Base-by-base conservation (phyloP, 1,284 basidiomycete species). In the Ceratobasidium sp. region DNA sequence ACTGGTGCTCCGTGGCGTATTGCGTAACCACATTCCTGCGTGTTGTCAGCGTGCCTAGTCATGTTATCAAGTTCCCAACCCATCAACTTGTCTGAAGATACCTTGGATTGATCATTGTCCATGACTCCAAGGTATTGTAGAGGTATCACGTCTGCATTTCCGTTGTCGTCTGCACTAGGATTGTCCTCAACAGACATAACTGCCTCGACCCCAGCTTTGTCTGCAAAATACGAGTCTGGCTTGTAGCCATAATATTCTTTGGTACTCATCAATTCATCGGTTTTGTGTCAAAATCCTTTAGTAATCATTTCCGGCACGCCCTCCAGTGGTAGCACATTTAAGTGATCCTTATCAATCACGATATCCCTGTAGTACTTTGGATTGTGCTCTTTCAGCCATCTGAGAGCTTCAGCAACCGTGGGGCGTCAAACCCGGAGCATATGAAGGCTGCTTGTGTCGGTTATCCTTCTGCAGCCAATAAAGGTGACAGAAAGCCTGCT, bases 401-500 rank as follows among this genome's bases (percentile, higher is more conserved):
- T 56, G 7, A 75, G 75, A 0, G 85, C 85, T 0, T 80, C 76
- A 0, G 17, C 38, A 0, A 86, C 81, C 2, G 74, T 65, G 0
- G 77, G 10, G 2, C 84, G 59, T 0, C 82, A 69, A 0, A 86
- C 84, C 1, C 78, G 57, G 42, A 86, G 84, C 1, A 80, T 83
- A 0, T 15, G 10, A 0, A 71, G 75, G 1, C 87, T 68, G 80
- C 80, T 81, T 0, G 74, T 26, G 44, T 83, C 82, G 2, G 82
- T 83, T 3, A 85, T 50, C 20, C 81, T 62, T 26, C 83, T 81
- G 5, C 66, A 42, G 0, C 86, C 85, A 57, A 86, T 79, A 78
- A 83, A 85, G 4, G 84, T 85, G 9, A 87, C 79, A 0, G 83
- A 80, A 13, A 87, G 80, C 0, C 84, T 77, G 1, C 83, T 81